Percentiles rank a stretch among this genome's conserved stretches.
Evolutionary conservation across 306 rosid genomes (phyloP).

Genomic region (Parietaria judaica): DNA sequence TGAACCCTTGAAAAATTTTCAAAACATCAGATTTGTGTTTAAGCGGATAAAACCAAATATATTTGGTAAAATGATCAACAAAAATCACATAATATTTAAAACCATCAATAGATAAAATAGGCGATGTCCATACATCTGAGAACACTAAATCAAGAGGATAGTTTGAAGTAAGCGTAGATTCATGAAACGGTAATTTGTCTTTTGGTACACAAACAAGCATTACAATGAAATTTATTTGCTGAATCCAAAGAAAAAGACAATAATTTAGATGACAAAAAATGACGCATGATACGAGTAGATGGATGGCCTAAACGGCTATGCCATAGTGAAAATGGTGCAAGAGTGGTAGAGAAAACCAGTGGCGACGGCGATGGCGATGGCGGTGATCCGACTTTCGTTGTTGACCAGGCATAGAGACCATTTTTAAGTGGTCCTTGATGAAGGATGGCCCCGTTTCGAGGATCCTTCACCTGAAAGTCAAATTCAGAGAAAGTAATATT

Average conservation of each 20-base stretch:
- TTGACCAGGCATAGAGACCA: background rate
- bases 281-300: background rate
- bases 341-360: background rate
- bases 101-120: background rate
- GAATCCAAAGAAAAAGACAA: background rate
- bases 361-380: too few relatives aligned
- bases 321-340: background rate
- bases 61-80: conserved; percentile 2
- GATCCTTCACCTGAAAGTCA: conserved; percentile 6
- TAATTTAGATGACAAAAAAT: background rate
- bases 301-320: background rate
- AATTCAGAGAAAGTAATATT: background rate
- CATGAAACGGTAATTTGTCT: background rate
- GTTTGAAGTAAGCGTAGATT: background rate
- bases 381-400: background rate
- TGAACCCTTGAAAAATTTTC: background rate
- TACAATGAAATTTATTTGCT: background rate
- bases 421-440: conserved; percentile 1
- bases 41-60: background rate
- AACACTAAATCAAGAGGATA: background rate
- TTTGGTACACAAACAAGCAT: background rate
- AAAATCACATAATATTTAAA: background rate
- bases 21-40: background rate
- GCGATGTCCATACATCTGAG: background rate
- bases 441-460: conserved; percentile 6